Base-by-base conservation (phyloP, 164 flowering plant genomes). In the Dillenia suffruticosa region DNA sequence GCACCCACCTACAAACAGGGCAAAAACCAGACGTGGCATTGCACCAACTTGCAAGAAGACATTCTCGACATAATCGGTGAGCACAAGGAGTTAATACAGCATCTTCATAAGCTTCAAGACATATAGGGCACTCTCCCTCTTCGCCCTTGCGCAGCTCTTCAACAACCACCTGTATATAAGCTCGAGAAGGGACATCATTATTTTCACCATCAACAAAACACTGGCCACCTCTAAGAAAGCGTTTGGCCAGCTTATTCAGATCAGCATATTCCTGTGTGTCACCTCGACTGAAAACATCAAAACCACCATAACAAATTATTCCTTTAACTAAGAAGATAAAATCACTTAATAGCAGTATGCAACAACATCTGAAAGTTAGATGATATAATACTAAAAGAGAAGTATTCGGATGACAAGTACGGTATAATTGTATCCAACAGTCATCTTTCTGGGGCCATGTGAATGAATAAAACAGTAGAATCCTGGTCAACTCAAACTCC, bases 31-130 rank as follows among this genome's bases (percentile, higher is more conserved):
- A 84, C 49, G 74, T 59, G 56, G 79, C 57, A 77, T 70, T 86
- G 67, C 85, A 83, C 99, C 96, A 94, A 74, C 97, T 94, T 24
- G 88, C 88, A 74, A 94, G 74, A 15, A 94, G 89, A 58, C 99
- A 91, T 72, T 94, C 97, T 49, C 99, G 88, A 68, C 99, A 94
- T 56, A 94, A 58, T 10, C 89, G 81, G 63, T 94, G 99, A 74
- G 97, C 97, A 84, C 99, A 94, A 62, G 99, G 96, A 57, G 97
- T 94, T 76, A 94, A 80, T 13, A 94, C 94, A 58, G 97, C 93
- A 89, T 94, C 99, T 79, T 94, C 99, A 81, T 82, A 88, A 76
- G 89, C 90, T 81, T 94, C 97, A 61, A 94, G 94, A 74, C 99
- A 94, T 63, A 94, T 94, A 46, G 99, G 99, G 56, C 99, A 94